Evolutionary conservation across 495 filamentous ascomycete species (phyloP), one percentile per base, ranked within the genome.

Genomic region (Polyplosphaeria fusca): DNA sequence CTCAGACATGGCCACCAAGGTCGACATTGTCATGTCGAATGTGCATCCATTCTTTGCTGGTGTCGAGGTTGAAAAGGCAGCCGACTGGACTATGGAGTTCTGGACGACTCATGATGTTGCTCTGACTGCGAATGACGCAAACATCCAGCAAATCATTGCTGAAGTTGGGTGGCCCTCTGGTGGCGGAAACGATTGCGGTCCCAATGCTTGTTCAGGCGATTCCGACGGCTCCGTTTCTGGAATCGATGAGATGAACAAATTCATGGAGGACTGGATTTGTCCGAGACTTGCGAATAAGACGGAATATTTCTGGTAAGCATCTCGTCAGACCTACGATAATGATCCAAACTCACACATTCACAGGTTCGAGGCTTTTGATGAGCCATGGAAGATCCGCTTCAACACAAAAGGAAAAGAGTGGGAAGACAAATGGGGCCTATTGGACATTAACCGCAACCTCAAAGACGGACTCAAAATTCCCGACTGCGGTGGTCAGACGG

Each of bases 31-130:
- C 67, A 97, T 97, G 92, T 87, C 89, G 18, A 98, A 98, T 68
- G 85, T 97, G 28, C 93, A 98, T 70, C 93, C 93, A 1, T 97
- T 98, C 78, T 98, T 98, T 64, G 89, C 83, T 3, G 93, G 93
- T 48, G 82, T 88, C 39, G 74, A 76, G 13, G 84, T 80, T 13
- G 74, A 81, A 19, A 65, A 76, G 18, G 92, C 91, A 0, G 82
- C 91, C 7, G 73, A 73, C 22, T 98, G 93, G 93, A 95, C 91
- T 3, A 87, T 77, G 77, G 65, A 71, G 52, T 96, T 96, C 72
- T 98, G 90, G 85, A 68, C 81, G 42, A 55, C 48, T 0, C 74
- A 88, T 47, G 77, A 93, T 64, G 82, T 86, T 12, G 57, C 74
- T 9, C 73, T 88, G 14, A 82, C 81, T 0, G 75, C 73, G 9